Percentiles rank a stretch among this genome's conserved stretches.
Conservation (phyloP, 2,329 filamentous ascomycete genomes). For the Plectosphaerella plurivora region DNA sequence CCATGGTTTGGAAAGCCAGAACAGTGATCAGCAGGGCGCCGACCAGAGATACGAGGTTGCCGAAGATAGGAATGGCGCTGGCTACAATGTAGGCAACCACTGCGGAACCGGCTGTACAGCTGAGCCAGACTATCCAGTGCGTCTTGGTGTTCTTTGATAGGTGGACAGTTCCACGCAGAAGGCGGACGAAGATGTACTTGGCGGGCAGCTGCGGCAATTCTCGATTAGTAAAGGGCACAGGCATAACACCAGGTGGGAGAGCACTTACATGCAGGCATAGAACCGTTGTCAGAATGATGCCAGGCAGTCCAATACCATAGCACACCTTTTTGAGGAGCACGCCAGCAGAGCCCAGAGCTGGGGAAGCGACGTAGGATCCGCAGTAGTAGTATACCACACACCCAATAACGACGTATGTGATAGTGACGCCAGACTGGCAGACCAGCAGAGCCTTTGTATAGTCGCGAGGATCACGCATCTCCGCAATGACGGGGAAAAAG, state of each 20-base stretch:
- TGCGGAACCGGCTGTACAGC: conserved; percentile 13
- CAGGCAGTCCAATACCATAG: conserved; percentile 32
- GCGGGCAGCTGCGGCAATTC: conserved; percentile 7
- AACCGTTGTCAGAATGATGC: conserved; percentile 18
- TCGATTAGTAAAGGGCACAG: neutral
- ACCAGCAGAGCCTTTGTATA: conserved; percentile 21
- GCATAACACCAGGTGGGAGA: rapidly evolving
- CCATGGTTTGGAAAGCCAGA: conserved; percentile 23
- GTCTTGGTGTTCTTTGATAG: conserved; percentile 17
- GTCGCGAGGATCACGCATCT: conserved; percentile 24
- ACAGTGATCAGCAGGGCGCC: conserved; percentile 22
- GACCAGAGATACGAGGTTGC: conserved; percentile 19
- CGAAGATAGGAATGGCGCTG: conserved; percentile 17
- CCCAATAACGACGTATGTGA: conserved; percentile 25
- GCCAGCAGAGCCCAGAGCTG: conserved; percentile 40
- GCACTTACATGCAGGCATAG: conserved; percentile 19
- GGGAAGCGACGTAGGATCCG: conserved; percentile 39
- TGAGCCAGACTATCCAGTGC: conserved; percentile 24
- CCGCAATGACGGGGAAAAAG: conserved; percentile 26
- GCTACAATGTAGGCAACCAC: conserved; percentile 18
- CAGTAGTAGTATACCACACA: conserved; percentile 40
- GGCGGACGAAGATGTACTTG: conserved; percentile 24
- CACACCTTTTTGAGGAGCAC: conserved; percentile 33
- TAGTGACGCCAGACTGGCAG: conserved; percentile 19
- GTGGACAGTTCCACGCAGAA: conserved; percentile 22